Conservation (phyloP, 2,329 filamentous ascomycete species). For the Pseudopithomyces chartarum region DNA sequence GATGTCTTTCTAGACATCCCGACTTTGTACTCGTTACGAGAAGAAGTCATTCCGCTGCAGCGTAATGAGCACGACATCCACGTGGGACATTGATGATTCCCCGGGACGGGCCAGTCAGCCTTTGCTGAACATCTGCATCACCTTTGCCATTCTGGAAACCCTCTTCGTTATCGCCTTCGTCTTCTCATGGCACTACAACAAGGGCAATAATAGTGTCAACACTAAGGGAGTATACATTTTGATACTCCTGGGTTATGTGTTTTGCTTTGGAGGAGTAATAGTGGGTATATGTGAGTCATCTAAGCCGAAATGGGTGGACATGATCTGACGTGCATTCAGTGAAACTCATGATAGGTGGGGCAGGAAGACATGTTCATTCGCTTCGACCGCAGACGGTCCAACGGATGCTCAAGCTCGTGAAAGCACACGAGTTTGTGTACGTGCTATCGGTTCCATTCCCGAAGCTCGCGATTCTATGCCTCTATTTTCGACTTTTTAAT, state of each 20-base stretch:
- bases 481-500: conserved; percentile 25
- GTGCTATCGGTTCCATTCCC: conserved; percentile 21
- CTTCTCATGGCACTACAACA: conserved; percentile 26
- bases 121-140: conserved; percentile 25
- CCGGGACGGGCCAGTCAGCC: conserved; percentile 12
- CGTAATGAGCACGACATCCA: background rate
- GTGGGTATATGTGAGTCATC: conserved; percentile 20
- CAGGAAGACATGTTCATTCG: conserved; percentile 18
- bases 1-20: conserved; percentile 6
- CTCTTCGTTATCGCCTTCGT: conserved; percentile 24
- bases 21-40: background rate
- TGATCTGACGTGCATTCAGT: conserved; percentile 16
- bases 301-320: background rate
- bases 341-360: conserved; percentile 22
- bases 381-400: conserved; percentile 14
- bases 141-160: conserved; percentile 24
- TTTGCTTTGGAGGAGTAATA: conserved; percentile 22
- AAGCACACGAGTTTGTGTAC: conserved; percentile 23
- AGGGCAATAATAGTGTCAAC: conserved; percentile 13
- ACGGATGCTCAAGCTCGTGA: conserved; percentile 19
- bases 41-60: background rate
- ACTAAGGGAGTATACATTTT: conserved; percentile 14
- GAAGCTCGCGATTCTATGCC: conserved; percentile 24
- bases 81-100: background rate
- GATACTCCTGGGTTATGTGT: conserved; percentile 20